Evolutionary conservation across 2,329 filamentous ascomycete species (phyloP), one percentile per base, ranked within the genome.

Genomic region (Talaromyces sp.): DNA sequence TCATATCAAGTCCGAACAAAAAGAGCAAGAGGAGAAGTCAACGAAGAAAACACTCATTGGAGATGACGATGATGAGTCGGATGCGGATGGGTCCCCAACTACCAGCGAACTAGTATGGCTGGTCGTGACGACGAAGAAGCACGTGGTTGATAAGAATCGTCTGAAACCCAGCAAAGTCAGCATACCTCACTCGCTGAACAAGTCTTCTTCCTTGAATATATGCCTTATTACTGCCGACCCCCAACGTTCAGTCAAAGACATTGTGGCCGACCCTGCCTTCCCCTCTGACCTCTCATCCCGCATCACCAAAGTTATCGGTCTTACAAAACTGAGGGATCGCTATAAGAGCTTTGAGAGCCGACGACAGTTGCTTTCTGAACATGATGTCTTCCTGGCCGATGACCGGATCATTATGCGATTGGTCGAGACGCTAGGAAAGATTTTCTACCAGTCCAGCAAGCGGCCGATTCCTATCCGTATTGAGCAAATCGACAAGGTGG

Each of bases 301-400:
- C 65, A 86, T 93, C 69, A 86, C 84, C 53, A 83, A 86, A 63
- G 83, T 99, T 46, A 87, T 97, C 67, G 91, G 91, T 66, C 78
- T 92, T 64, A 81, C 82, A 67, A 96, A 97, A 75, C 80, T 99
- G 66, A 93, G 93, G 77, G 82, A 87, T 66, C 93, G 94, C 78
- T 97, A 89, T 81, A 87, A 89, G 79, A 84, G 89, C 61, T 99
- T 90, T 75, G 94, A 99, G 78, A 85, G 85, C 55, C 86, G 89
- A 74, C 83, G 94, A 63, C 90, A 94, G 73, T 83, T 99, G 36
- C 83, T 88, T 62, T 79, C 85, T 45, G 90, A 96, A 73, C 91
- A 97, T 74, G 94, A 97, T 71, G 78, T 97, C 58, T 97, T 99
- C 78, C 81, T 99, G 58, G 93, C 89, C 54, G 94, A 99, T 72